These are phyloP conservation scores for Rhizomucor miehei DNA, from an alignment of 371 early-diverging fungal genomes.

Conservation along the genomic window DNA sequence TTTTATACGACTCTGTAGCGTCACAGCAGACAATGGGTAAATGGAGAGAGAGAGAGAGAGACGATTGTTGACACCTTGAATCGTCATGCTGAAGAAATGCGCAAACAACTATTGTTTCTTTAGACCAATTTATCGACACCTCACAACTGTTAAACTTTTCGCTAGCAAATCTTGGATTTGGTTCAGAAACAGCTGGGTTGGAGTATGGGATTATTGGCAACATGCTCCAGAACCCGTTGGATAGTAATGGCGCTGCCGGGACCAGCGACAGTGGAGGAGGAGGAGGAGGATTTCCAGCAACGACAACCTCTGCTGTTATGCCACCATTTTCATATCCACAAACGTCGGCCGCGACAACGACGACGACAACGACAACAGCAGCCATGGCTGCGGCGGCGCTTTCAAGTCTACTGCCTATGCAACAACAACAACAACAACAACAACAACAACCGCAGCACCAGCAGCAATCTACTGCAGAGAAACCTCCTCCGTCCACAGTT, in stretches of 20 bases:
- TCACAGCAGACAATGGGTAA: not conserved
- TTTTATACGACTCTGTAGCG: not conserved
- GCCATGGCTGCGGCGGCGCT: not conserved
- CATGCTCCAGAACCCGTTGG: conserved; percentile 30
- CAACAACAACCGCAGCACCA: not conserved
- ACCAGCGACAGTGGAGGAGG: not conserved
- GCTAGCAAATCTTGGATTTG: conserved; percentile 42
- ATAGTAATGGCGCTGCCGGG: not conserved
- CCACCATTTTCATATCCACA: not conserved
- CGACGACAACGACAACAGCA: not conserved
- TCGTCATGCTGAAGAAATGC: not conserved
- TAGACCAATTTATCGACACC: conserved; percentile 4
- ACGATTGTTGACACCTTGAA: not conserved
- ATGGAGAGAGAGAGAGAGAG: not conserved
- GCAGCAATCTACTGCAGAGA: not conserved
- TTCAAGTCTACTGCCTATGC: not conserved
- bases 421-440: conserved; percentile 1
- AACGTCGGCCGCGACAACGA: not conserved
- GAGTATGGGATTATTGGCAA: conserved; percentile 46
- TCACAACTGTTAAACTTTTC: conserved; percentile 30
- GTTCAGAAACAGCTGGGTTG: conserved; percentile 44
- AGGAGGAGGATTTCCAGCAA: no score
- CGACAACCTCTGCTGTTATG: no score
- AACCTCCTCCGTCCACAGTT: not conserved
- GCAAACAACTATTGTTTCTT: not conserved